Percentiles rank a stretch among this genome's conserved stretches.
Evolutionary conservation across 2,329 filamentous ascomycete species (phyloP).

Genomic region (Exserohilum turcica): DNA sequence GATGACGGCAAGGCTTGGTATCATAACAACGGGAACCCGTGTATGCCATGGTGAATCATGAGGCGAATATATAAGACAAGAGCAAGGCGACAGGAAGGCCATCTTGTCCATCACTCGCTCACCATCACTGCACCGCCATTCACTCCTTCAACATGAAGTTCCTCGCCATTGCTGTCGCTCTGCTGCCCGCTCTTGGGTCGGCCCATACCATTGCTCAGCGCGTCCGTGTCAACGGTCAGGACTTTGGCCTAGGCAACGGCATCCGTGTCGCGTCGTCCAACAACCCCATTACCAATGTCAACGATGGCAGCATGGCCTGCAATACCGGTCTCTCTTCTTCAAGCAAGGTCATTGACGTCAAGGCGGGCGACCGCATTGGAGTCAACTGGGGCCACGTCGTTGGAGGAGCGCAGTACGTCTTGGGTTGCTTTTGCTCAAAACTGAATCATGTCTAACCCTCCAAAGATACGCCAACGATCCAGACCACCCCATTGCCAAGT

Average conservation of each 20-base stretch:
- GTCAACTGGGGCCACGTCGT: conserved; percentile 61
- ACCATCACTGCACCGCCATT: background rate
- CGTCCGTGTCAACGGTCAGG: conserved; percentile 47
- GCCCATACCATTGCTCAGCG: conserved; percentile 55
- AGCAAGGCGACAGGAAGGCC: background rate
- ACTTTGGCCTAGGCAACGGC: conserved; percentile 57
- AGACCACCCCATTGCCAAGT: conserved; percentile 57
- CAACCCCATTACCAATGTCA: conserved; percentile 58
- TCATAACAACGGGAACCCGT: background rate
- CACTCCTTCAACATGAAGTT: conserved; percentile 34
- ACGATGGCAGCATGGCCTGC: conserved; percentile 55
- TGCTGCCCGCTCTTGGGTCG: conserved; percentile 41
- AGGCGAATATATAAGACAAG: conserved; percentile 18
- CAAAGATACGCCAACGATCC: conserved; percentile 45
- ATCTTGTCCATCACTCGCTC: conserved; percentile 6
- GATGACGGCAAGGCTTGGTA: conserved; percentile 7
- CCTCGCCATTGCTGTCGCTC: conserved; percentile 27
- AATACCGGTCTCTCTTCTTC: conserved; percentile 49
- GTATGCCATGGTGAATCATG: background rate
- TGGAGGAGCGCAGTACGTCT: conserved; percentile 54
- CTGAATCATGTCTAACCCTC: background rate
- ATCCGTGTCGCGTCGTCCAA: conserved; percentile 58
- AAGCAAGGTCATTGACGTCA: conserved; percentile 54
- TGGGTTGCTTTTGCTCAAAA: background rate
- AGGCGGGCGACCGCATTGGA: conserved; percentile 59